A percentile compares a stretch with the other conserved stretches of the same genome.
Conservation (phyloP, 768 basidiomycete species). For the Mycena vulgaris region DNA sequence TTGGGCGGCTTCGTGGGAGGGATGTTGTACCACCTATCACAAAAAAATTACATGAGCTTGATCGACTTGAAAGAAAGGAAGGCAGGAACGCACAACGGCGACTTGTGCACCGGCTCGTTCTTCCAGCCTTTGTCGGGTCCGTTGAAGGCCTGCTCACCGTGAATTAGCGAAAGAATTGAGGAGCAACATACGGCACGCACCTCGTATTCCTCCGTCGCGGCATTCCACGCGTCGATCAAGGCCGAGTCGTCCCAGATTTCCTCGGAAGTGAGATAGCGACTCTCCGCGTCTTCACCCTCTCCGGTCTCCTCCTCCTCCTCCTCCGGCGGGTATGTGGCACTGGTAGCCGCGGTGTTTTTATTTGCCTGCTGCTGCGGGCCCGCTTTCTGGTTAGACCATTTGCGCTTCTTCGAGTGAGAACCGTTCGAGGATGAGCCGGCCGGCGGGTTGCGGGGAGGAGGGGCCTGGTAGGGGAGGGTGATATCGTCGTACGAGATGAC, state of each 20-base stretch:
- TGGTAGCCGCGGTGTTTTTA: slow-evolving; percentile 50
- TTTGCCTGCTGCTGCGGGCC: slow-evolving; percentile 43
- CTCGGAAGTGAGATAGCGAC: slow-evolving; percentile 75
- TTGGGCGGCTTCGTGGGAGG: slow-evolving; percentile 56
- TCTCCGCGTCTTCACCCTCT: slow-evolving; percentile 65
- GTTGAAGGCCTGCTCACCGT: slow-evolving; percentile 62
- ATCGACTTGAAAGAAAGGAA: neutral
- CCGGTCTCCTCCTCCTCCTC: slow-evolving; percentile 46
- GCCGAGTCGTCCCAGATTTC: slow-evolving; percentile 93
- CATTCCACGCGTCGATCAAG: slow-evolving; percentile 87
- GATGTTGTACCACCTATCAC: slow-evolving; percentile 82
- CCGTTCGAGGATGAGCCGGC: slow-evolving; percentile 39
- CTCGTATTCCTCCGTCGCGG: slow-evolving; percentile 87
- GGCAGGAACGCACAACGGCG: slow-evolving; percentile 71
- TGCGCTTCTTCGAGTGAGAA: slow-evolving; percentile 72
- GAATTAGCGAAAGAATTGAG: neutral
- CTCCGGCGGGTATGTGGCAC: slow-evolving; percentile 57
- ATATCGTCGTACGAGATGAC: slow-evolving; percentile 79
- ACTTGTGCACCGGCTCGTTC: slow-evolving; percentile 75
- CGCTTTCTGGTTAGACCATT: slow-evolving; percentile 56
- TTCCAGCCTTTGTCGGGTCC: slow-evolving; percentile 84
- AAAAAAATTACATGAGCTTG: slow-evolving; percentile 14
- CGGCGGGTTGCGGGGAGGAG: slow-evolving; percentile 31
- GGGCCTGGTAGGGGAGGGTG: slow-evolving; percentile 57
- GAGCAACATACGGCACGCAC: slow-evolving; percentile 47